Conservation (phyloP, 495 filamentous ascomycete species). For the Aspergillus panamensis region DNA sequence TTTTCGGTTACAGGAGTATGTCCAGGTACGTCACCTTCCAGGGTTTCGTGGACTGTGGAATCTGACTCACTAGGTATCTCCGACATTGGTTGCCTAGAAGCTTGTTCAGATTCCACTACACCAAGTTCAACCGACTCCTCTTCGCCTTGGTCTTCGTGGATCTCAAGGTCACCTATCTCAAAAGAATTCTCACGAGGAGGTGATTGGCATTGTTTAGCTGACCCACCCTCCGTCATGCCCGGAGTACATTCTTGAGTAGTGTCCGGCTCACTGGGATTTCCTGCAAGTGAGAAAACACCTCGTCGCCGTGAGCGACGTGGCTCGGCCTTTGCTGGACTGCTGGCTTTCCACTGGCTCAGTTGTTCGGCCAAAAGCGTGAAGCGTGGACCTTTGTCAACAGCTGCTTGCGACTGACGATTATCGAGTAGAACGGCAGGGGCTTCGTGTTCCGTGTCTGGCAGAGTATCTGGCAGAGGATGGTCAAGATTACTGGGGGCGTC, state of each 20-base stretch:
- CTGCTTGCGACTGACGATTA: conserved; percentile 20
- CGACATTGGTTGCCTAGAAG: conserved; percentile 15
- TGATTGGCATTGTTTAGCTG: background rate
- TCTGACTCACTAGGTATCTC: conserved; percentile 13
- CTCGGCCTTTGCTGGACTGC: conserved; percentile 44
- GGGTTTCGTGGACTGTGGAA: background rate
- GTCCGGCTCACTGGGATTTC: conserved; percentile 8
- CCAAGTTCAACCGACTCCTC: background rate
- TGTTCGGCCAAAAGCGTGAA: conserved; percentile 62
- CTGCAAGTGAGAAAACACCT: conserved; percentile 48
- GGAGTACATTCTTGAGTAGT: background rate
- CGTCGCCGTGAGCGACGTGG: conserved; percentile 31
- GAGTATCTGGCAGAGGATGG: conserved; percentile 20
- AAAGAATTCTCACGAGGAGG: background rate
- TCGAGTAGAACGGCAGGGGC: background rate
- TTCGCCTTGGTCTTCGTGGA: conserved; percentile 18
- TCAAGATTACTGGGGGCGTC: background rate
- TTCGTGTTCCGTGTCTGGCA: conserved; percentile 16
- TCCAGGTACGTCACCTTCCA: background rate
- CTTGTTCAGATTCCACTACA: background rate
- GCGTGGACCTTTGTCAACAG: conserved; percentile 37
- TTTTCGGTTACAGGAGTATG: conserved; percentile 8
- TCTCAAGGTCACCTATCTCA: background rate
- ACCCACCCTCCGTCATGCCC: background rate
- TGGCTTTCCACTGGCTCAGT: conserved; percentile 57